These are phyloP conservation scores for Drechmeria coniospora DNA, from an alignment of 2,329 filamentous ascomycete genomes.

Conservation along the genomic window DNA sequence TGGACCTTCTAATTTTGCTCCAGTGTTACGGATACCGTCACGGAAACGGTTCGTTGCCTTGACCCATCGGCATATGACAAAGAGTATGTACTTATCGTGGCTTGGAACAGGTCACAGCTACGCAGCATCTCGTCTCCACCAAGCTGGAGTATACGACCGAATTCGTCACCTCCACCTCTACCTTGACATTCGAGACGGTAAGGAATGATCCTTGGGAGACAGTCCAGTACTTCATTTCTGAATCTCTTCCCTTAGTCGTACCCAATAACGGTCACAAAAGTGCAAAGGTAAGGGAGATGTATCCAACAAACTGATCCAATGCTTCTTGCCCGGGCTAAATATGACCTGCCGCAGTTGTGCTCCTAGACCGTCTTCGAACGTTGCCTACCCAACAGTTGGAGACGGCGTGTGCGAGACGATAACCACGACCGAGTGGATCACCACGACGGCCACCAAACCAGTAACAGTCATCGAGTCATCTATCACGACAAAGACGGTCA, in stretches of 20 bases:
- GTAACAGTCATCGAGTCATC: conserved; percentile 5
- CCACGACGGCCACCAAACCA: conserved; percentile 6
- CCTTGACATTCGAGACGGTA: conserved; percentile 6
- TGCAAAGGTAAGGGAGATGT: conserved; percentile 7
- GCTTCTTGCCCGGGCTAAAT: not conserved
- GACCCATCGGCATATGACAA: no score
- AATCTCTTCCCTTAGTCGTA: conserved; percentile 7
- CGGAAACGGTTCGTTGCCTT: no score
- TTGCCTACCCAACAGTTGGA: no score
- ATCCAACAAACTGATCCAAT: no score
- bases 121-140: conserved; percentile 7
- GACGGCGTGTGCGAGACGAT: conserved; percentile 4
- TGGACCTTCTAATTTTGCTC: no score
- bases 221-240: not conserved
- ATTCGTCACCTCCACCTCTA: conserved; percentile 7
- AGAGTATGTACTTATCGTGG: no score
- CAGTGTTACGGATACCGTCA: no score
- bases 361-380: no score
- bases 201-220: not conserved
- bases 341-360: conserved; percentile 3
- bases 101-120: conserved; percentile 5
- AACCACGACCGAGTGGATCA: conserved; percentile 9
- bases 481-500: conserved; percentile 5
- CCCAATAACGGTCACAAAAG: conserved; percentile 8
- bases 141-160: conserved; percentile 7